Evolutionary conservation across 768 basidiomycete genomes (phyloP), one percentile per base, ranked within the genome.

Genomic region (Termitomyces sp.): DNA sequence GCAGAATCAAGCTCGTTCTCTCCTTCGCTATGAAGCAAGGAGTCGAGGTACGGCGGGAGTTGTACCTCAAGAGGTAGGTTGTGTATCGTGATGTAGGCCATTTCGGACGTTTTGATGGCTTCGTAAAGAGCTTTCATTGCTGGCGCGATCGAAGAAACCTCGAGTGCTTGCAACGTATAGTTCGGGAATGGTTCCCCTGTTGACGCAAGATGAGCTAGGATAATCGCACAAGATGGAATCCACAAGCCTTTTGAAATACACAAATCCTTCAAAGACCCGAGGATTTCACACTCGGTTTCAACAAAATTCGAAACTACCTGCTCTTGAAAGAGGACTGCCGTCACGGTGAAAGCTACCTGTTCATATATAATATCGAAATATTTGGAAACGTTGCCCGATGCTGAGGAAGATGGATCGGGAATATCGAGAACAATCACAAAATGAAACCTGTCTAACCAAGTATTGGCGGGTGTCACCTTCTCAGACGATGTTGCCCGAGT

Each of bases 291-390:
- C 68, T 98, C 89, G 44, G 73, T 71, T 60, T 94, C 92, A 1
- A 99, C 90, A 71, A 90, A 98, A 67, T 90, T 89, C 33, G 86
- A 85, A 52, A 88, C 71, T 4, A 93, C 88, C 72, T 99, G 96
- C 67, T 97, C 89, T 68, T 93, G 91, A 64, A 89, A 95, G 44
- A 98, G 78, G 9, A 95, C 93, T 6, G 96, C 97, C 2, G 95
- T 93, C 61, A 93, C 78, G 3, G 91, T 88, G 74, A 95, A 95
- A 0, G 87, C 89, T 56, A 96, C 82, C 67, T 95, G 93, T 60
- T 92, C 84, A 67, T 97, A 97, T 39, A 97, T 83, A 46, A 87
- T 84, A 67, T 96, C 92, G 64, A 93, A 86, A 67, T 94, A 91
- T 68, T 85, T 87, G 49, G 82, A 75, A 32, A 93, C 75, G 65